Conservation (phyloP, 2,329 filamentous ascomycete species). For the Fusarium subglutinans region DNA sequence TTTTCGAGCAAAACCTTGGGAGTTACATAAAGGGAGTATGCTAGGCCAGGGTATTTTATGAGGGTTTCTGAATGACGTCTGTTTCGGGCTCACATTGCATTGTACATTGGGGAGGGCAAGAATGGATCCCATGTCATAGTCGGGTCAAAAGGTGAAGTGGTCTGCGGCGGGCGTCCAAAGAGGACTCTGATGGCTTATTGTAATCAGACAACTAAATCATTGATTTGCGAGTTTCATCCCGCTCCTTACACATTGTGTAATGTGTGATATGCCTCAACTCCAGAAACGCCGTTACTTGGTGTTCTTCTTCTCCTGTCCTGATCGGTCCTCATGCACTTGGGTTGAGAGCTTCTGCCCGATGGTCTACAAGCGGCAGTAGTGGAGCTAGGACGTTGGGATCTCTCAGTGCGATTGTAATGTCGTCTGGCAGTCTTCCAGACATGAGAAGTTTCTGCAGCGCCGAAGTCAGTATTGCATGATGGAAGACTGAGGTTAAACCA, state of each 20-base stretch:
- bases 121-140: background rate
- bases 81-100: conserved; percentile 22
- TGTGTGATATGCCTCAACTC: conserved; percentile 13
- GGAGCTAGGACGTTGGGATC: conserved; percentile 81
- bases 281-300: conserved; percentile 25
- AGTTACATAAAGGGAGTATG: conserved; percentile 25
- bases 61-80: conserved; percentile 34
- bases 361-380: conserved; percentile 75
- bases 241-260: conserved; percentile 1
- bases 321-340: conserved; percentile 12
- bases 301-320: background rate
- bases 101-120: background rate
- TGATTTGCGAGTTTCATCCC: conserved; percentile 11
- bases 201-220: conserved; percentile 33
- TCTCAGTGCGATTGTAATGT: conserved; percentile 78
- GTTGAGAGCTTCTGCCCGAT: conserved; percentile 63
- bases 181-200: conserved; percentile 19
- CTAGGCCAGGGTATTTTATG: conserved; percentile 16
- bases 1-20: conserved; percentile 16
- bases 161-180: conserved; percentile 1
- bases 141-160: background rate
- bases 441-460: conserved; percentile 56
- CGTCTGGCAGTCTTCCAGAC: conserved; percentile 68
- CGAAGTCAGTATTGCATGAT: background rate
- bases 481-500: background rate